Conservation (phyloP, 169 alveolate species). For the Cryptosporidium meleagridis region DNA sequence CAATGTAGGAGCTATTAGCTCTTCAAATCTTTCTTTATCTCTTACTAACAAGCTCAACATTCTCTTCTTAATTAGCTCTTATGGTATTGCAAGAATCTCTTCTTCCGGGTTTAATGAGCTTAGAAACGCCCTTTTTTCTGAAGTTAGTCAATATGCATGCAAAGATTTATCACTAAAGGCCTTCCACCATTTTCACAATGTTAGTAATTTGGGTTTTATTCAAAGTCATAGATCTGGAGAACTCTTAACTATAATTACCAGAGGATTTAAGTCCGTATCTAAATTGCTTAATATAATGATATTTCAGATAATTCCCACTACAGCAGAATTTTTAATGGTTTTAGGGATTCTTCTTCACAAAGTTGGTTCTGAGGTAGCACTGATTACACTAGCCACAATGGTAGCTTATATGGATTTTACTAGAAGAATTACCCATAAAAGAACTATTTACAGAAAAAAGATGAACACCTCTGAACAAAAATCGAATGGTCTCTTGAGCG, state of each 20-base stretch:
- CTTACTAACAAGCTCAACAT: background rate
- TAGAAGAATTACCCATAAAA: slow-evolving; percentile 83
- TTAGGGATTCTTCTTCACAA: slow-evolving; percentile 83
- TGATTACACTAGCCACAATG: slow-evolving; percentile 85
- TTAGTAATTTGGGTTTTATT: slow-evolving; percentile 79
- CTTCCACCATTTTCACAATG: slow-evolving; percentile 76
- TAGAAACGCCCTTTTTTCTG: slow-evolving; percentile 78
- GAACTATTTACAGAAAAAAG: slow-evolving; percentile 83
- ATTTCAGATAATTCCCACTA: slow-evolving; percentile 83
- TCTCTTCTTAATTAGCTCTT: slow-evolving; percentile 13
- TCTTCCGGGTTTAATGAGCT: slow-evolving; percentile 79
- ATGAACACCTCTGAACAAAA: slow-evolving; percentile 87
- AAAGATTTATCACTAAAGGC: slow-evolving; percentile 76
- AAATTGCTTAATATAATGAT: slow-evolving; percentile 77
- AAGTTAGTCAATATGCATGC: slow-evolving; percentile 80
- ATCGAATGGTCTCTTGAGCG: slow-evolving; percentile 84
- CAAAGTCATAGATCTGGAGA: slow-evolving; percentile 80
- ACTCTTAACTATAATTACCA: slow-evolving; percentile 75
- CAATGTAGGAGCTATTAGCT: slow-evolving; percentile 20
- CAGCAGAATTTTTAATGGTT: slow-evolving; percentile 85
- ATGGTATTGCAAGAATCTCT: slow-evolving; percentile 71
- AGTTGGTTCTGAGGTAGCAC: slow-evolving; percentile 85
- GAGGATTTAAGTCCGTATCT: slow-evolving; percentile 79
- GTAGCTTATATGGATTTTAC: slow-evolving; percentile 83
- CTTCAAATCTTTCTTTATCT: background rate